These are phyloP conservation scores for Sarcomyxa edulis DNA, from an alignment of 768 basidiomycete species.

Conservation along the genomic window DNA sequence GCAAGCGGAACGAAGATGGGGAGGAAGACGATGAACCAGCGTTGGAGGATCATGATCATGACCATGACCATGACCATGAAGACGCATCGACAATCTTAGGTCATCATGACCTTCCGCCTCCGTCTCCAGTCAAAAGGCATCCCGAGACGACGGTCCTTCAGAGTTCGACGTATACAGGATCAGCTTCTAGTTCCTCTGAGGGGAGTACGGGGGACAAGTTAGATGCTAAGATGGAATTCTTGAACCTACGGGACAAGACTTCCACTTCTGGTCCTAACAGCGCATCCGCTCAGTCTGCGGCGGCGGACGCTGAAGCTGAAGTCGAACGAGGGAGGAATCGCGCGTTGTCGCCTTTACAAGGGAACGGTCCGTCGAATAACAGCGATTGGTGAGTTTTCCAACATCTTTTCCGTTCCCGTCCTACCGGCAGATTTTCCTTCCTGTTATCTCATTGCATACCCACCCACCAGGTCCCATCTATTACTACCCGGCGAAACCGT, in stretches of 20 bases:
- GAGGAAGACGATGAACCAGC: too few species aligned
- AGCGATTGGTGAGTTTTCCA: constrained; percentile 38
- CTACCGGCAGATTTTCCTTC: constrained; percentile 14
- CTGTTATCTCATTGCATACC: background rate
- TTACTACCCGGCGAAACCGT: constrained; percentile 37
- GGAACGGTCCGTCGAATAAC: constrained; percentile 31
- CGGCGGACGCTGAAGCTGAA: constrained; percentile 7
- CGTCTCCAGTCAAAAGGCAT: too few species aligned
- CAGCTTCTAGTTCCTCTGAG: constrained; percentile 41
- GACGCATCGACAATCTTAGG: too few species aligned
- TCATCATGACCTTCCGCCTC: too few species aligned
- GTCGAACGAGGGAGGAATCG: constrained; percentile 49
- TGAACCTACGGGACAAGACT: constrained; percentile 9
- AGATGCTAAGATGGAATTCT: constrained; percentile 24
- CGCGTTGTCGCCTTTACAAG: constrained; percentile 49
- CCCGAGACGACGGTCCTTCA: too few species aligned
- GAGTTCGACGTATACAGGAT: constrained; percentile 26
- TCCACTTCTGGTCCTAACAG: background rate
- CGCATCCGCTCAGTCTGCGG: constrained; percentile 6
- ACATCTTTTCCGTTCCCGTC: background rate
- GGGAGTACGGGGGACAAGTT: constrained; percentile 38
- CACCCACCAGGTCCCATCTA: constrained; percentile 17
- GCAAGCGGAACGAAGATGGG: too few species aligned
- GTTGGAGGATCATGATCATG: too few species aligned
- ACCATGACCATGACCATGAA: too few species aligned